Base-by-base conservation (phyloP, 1,139 yeast species). In the Williopsis jadinii region DNA sequence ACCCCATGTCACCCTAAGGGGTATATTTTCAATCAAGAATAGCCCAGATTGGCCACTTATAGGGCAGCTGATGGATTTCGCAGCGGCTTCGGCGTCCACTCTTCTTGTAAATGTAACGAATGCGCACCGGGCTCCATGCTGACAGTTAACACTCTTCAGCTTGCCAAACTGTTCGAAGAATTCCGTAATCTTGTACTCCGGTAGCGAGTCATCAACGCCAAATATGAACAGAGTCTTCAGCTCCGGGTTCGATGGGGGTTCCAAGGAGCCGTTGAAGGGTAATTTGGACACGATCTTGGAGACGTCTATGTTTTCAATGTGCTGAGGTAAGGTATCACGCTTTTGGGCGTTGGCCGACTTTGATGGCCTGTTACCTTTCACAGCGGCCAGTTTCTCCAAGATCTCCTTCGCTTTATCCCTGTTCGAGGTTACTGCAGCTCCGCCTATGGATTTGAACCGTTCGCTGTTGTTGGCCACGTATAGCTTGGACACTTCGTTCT, bases 1-100 rank as follows among this genome's bases (percentile, higher is more conserved):
- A 14, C 90, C 83, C 88, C 90, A 84, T 28, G 75, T 71, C 0
- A 81, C 70, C 36, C 88, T 60, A 37, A 84, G 53, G 5, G 86
- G 83, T 43, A 64, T 60, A 13, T 68, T 72, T 8, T 66, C 64
- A 5, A 77, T 56, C 9, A 70, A 53, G 5, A 72, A 47, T 4
- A 66, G 44, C 2, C 69, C 68, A 6, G 34, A 12, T 19, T 35
- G 37, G 1, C 32, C 37, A 9, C 9, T n/a, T 8, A 12, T 5
- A 2, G 71, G 70, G 12, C 43, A 53, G 8, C 62, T 55, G 8
- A 77, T 55, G 1, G 64, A 42, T 0, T 51, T 46, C 0, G 85
- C 82, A 35, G 80, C 75, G 1, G 51, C 50, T 41, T 78, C 83
- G 0, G 94, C 92, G 1, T 68, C 64, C 5, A 59, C 52, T 32